A percentile compares a stretch with the other conserved stretches of the same genome.
Evolutionary conservation across 805 yeast genomes (phyloP).

Genomic region (Kluyveromyces wickerhamii): DNA sequence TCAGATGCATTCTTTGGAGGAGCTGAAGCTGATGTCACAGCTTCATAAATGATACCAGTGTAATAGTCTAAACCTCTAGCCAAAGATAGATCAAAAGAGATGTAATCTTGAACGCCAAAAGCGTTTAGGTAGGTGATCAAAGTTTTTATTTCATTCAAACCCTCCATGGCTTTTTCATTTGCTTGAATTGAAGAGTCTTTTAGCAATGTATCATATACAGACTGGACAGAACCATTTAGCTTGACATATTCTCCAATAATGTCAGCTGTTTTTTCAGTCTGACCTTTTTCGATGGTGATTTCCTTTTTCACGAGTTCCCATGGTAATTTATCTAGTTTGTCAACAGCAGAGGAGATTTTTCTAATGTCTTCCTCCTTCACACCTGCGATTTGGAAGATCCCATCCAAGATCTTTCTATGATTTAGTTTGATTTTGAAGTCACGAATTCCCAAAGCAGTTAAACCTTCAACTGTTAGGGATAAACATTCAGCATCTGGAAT

Average conservation of each 20-base stretch:
- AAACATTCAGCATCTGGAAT: slow-evolving; percentile 92
- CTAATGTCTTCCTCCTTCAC: slow-evolving; percentile 91
- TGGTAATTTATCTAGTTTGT: slow-evolving; percentile 89
- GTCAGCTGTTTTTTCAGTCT: slow-evolving; percentile 87
- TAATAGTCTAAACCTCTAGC: slow-evolving; percentile 98
- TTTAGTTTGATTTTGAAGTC: slow-evolving; percentile 90
- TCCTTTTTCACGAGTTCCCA: slow-evolving; percentile 93
- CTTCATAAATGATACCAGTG: slow-evolving; percentile 95
- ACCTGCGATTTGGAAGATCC: slow-evolving; percentile 91
- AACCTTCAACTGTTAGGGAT: slow-evolving; percentile 75
- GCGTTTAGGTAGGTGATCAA: slow-evolving; percentile 77
- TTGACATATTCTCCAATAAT: slow-evolving; percentile 87
- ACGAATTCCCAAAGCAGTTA: slow-evolving; percentile 70
- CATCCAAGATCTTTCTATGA: slow-evolving; percentile 93
- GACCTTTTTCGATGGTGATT: slow-evolving; percentile 86
- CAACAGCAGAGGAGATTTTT: slow-evolving; percentile 90
- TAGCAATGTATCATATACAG: slow-evolving; percentile 48
- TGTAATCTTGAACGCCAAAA: slow-evolving; percentile 56
- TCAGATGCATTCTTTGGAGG: slow-evolving; percentile 79
- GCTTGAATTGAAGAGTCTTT: slow-evolving; percentile 48
- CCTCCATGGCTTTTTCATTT: slow-evolving; percentile 70
- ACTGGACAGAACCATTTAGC: slow-evolving; percentile 66
- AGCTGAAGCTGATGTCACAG: slow-evolving; percentile 92
- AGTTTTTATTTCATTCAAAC: slow-evolving; percentile 70
- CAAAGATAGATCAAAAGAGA: slow-evolving; percentile 85